phyloP scores from a whole-genome alignment of 1,139 yeast genomes.

The Candida sanyaensis region DNA sequence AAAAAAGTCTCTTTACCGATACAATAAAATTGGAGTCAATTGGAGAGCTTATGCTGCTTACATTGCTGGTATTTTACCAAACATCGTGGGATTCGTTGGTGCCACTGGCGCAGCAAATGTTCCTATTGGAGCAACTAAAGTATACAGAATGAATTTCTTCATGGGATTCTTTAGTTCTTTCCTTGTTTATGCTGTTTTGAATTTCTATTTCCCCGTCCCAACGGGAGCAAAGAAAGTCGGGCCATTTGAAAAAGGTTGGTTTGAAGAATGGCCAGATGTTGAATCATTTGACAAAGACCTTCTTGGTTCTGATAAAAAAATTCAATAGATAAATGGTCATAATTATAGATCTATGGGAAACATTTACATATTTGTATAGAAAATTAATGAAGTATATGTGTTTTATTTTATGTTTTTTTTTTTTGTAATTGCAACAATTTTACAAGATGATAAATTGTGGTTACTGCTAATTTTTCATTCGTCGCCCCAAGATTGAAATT shows the following conservation, averaged over 20 bases:
- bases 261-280: conserved; percentile 60
- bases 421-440: no score
- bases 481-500: no score
- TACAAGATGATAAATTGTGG: no score
- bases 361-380: no score
- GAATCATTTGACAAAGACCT: conserved; percentile 60
- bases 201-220: conserved; percentile 57
- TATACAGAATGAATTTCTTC: conserved; percentile 73
- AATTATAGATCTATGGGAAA: no score
- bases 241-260: conserved; percentile 62
- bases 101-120: conserved; percentile 64
- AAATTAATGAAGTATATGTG: no score
- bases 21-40: conserved; percentile 63
- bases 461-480: no score
- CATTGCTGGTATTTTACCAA: conserved; percentile 74
- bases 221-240: conserved; percentile 54
- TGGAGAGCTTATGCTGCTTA: conserved; percentile 82
- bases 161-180: conserved; percentile 68
- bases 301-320: conserved; percentile 25
- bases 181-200: conserved; percentile 49
- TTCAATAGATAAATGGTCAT: no score
- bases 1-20: conserved; percentile 52
- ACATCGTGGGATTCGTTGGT: conserved; percentile 87
- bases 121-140: conserved; percentile 74
- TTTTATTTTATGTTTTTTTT: no score